phyloP scores from a whole-genome alignment of 164 flowering plant species.

The Kalanchoe fedtschenkoi region DNA sequence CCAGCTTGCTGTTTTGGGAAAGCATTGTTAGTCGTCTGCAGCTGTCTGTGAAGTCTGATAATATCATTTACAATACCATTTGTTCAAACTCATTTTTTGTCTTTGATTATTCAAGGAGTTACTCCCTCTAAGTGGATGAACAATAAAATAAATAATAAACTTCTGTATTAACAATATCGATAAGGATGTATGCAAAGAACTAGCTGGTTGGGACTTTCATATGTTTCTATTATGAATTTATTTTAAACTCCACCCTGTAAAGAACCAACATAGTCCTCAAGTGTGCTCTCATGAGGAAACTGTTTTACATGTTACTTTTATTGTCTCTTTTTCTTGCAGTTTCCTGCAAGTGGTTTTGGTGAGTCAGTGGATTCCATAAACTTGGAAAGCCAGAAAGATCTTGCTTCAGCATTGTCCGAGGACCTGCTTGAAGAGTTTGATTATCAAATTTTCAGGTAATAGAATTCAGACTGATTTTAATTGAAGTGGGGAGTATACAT shows the following conservation, averaged over 20 bases:
- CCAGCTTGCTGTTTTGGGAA: too few relatives aligned
- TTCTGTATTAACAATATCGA: too few relatives aligned
- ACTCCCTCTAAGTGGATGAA: too few relatives aligned
- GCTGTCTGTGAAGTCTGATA: background rate
- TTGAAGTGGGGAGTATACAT: background rate
- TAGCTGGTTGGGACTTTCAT: background rate
- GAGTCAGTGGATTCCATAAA: conserved; percentile 41
- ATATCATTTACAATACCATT: background rate
- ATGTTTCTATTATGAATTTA: background rate
- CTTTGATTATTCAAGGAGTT: too few relatives aligned
- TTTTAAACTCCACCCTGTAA: background rate
- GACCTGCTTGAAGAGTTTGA: conserved; percentile 37
- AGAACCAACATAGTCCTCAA: background rate
- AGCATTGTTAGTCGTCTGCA: background rate
- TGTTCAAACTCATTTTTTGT: background rate
- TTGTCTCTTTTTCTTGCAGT: conserved; percentile 34
- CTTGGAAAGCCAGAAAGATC: conserved; percentile 44
- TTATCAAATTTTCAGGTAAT: conserved; percentile 44
- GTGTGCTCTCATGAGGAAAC: background rate
- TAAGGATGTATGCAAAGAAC: background rate
- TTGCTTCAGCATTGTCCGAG: conserved; percentile 33
- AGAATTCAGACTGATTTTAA: background rate
- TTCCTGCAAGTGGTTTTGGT: conserved; percentile 55
- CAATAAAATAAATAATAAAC: too few relatives aligned
- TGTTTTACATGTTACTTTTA: background rate